Evolutionary conservation across 805 yeast species (phyloP), one percentile per base, ranked within the genome.

Genomic region (Hemisphaericaspora nanyangensis): DNA sequence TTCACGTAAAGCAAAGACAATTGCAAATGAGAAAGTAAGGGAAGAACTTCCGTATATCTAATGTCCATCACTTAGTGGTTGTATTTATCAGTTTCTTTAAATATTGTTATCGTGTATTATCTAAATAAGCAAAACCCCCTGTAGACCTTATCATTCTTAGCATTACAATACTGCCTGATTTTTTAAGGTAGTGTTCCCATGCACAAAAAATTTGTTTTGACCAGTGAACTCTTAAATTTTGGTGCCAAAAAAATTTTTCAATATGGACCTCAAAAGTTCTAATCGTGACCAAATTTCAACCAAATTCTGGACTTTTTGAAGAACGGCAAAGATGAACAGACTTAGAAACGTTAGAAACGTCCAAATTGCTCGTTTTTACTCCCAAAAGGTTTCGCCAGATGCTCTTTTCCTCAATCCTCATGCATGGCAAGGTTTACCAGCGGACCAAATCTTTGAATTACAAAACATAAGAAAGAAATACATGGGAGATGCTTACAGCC

Each of bases 391-490:
- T 7, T 17, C 16, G 22, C 13, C 25, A 25, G 22, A 25, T 8
- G 56, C 68, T 10, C 58, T 80, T 19, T 76, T 75, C 49, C 63
- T 79, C 44, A 74, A 75, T 39, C 95, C 95, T 3, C 77, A 76
- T 40, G 71, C 75, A 38, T 85, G 95, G 95, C 65, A 69, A 37
- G 85, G 82, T 0, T 67, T 82, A 42, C 82, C 86, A 11, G 74
- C 85, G 12, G 77, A 79, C 40, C 69, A 73, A 45, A 76, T 85
- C 34, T 68, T 82, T 44, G 74, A 74, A 43, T 66, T 85, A 44
- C 85, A 78, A 55, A 67, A 76, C 46, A 68, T 77, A 50, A 72
- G 91, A 58, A 75, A 75, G 43, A 66, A 69, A 12, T 63, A 63
- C 17, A 48, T 68, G 47, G 70, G 65, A 15, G 68, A 65, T 30